Evolutionary conservation across 805 yeast species (phyloP).

Genomic region (Myxozyma kluyveri): DNA sequence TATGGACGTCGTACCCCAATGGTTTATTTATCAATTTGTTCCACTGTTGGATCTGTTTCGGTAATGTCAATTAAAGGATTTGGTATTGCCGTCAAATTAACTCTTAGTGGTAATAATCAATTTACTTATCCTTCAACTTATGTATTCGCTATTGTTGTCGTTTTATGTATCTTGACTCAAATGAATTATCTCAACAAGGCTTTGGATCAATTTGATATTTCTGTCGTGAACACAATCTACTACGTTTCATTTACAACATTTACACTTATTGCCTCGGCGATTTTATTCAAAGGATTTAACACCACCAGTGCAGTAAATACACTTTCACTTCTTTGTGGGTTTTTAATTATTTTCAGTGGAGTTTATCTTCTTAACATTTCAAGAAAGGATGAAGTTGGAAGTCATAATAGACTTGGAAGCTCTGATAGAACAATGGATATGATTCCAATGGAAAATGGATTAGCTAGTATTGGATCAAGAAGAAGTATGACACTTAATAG

Average conservation of each 20-base stretch:
- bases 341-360: constrained; percentile 81
- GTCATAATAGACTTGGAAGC: constrained; percentile 32
- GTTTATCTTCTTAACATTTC: constrained; percentile 79
- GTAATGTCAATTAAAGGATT: constrained; percentile 92
- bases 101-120: constrained; percentile 82
- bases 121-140: constrained; percentile 82
- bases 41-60: constrained; percentile 84
- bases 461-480: constrained; percentile 73
- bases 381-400: constrained; percentile 38
- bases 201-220: constrained; percentile 86
- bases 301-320: constrained; percentile 76
- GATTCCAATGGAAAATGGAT: constrained; percentile 81
- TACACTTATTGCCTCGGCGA: constrained; percentile 80
- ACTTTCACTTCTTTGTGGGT: constrained; percentile 78
- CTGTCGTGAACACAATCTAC: constrained; percentile 85
- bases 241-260: constrained; percentile 90
- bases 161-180: constrained; percentile 78
- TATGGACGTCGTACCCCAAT: constrained; percentile 80
- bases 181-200: constrained; percentile 95
- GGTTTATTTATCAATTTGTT: constrained; percentile 85
- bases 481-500: constrained; percentile 65
- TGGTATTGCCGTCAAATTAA: constrained; percentile 85
- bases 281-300: constrained; percentile 81
- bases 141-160: constrained; percentile 73
- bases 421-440: constrained; percentile 51